Evolutionary conservation across 495 filamentous ascomycete species (phyloP).

Genomic region (Xylaria nigripes): DNA sequence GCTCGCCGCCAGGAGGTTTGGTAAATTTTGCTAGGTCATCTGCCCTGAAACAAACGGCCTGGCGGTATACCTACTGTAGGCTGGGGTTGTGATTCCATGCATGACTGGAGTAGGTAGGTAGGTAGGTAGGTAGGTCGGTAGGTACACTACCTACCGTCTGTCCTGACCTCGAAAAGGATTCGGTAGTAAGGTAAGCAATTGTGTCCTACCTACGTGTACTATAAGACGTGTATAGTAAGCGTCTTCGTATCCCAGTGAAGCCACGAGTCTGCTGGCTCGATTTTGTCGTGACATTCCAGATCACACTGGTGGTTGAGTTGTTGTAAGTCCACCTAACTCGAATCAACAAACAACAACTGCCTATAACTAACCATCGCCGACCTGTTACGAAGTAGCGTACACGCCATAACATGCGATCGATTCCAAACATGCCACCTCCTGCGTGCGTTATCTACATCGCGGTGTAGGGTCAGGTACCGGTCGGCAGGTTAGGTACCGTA

Average conservation of each 20-base stretch:
- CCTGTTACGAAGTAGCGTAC: no score
- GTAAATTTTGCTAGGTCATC: constrained; percentile 3
- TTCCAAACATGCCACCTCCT: no score
- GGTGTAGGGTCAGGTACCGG: no score
- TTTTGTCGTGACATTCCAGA: not conserved
- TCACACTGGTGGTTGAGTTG: no score
- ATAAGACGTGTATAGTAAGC: not conserved
- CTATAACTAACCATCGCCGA: no score
- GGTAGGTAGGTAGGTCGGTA: no score
- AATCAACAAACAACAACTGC: not conserved
- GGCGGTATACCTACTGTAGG: not conserved
- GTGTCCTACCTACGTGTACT: not conserved
- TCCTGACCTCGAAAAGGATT: not conserved
- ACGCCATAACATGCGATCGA: no score
- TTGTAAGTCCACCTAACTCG: not conserved
- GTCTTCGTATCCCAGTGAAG: not conserved
- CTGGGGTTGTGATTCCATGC: not conserved
- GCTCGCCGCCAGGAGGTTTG: not conserved
- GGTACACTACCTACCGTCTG: not conserved
- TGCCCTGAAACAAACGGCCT: not conserved
- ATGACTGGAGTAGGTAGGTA: not conserved
- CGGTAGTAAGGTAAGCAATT: not conserved
- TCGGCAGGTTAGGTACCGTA: no score
- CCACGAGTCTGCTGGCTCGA: no score
- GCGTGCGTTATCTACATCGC: no score